Base-by-base conservation (phyloP, 2,329 filamentous ascomycete species). In the Trichoderma harzianum region DNA sequence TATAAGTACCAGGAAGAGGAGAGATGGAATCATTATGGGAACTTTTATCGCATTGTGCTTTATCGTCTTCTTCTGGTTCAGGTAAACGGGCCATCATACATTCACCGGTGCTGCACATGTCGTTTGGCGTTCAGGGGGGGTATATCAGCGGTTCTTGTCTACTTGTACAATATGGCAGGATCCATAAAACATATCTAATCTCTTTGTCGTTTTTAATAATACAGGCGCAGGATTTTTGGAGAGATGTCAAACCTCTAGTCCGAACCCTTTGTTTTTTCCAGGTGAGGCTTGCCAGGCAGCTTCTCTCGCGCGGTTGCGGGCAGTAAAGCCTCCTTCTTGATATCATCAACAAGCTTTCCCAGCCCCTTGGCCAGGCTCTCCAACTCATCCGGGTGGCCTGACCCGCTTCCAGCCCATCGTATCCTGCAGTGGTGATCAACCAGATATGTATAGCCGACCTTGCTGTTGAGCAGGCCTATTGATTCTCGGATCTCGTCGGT, bases 21-120 rank as follows among this genome's bases (percentile, higher is more conserved):
- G 96, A 77, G 96, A 99, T 82, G 95, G 95, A 34, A 91, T 99
- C 76, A 97, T 99, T 75, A 88, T 99, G 84, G 96, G 94, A 21
- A 85, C 86, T 61, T 97, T 99, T 78, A 94, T 99, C 78, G 95
- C 94, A 0, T 88, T 97, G 76, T 98, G 96, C 83, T 97, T 97
- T 79, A 82, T 98, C 77, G 83, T 97, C 83, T 88, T 98, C 78
- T 89, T 95, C 78, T 97, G 90, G 81, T 92, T 96, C 79, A 84
- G 90, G 79, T 96, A 82, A 69, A 36, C 10, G 34, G 34, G n/a
- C 12, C 86, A 71, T 68, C 66, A 76, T 71, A 76, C 60, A 24
- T 69, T 36, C 12, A 61, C 43, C 28, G 53, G 66, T 58, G 75
- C 61, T 65, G 73, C 70, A 74, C 75, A 63, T 64, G 65, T 34